Conservation (phyloP, 306 rosid species). For the Begonia fuchsioides region DNA sequence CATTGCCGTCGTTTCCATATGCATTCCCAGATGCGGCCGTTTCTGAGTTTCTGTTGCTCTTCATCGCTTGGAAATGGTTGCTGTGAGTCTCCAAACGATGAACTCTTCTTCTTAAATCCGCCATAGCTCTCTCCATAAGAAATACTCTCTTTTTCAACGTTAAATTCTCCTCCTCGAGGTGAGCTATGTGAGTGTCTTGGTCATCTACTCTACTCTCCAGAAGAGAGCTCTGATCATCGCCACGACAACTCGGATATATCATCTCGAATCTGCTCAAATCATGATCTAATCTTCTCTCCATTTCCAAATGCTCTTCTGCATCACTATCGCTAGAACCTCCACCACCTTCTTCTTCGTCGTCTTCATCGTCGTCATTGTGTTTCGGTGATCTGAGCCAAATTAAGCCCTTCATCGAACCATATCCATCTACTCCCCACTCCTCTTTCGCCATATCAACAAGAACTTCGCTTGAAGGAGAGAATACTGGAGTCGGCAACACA, state of each 20-base stretch:
- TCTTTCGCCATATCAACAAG: conserved; percentile 29
- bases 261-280: conserved; percentile 68
- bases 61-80: conserved; percentile 1
- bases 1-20: conserved; percentile 11
- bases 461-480: conserved; percentile 31
- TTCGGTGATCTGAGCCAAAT: conserved; percentile 29
- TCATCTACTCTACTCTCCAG: conserved; percentile 61
- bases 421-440: conserved; percentile 43
- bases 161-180: conserved; percentile 58
- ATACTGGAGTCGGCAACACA: conserved; percentile 34
- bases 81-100: conserved; percentile 26
- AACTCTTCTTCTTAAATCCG: conserved; percentile 38
- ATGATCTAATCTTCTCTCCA: conserved; percentile 58
- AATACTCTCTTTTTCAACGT: conserved; percentile 54
- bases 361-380: conserved; percentile 7
- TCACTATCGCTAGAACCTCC: conserved; percentile 62
- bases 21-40: conserved; percentile 7
- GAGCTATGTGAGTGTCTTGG: conserved; percentile 58
- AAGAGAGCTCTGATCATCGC: conserved; percentile 38
- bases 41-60: conserved; percentile 7
- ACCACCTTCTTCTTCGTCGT: conserved; percentile 4
- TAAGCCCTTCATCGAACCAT: conserved; percentile 47
- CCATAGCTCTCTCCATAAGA: conserved; percentile 48
- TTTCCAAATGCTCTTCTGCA: conserved; percentile 54
- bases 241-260: conserved; percentile 41